Percentiles rank a stretch among this genome's conserved stretches.
phyloP scores from a whole-genome alignment of 2,329 filamentous ascomycete genomes.

The Claviceps purpurea region DNA sequence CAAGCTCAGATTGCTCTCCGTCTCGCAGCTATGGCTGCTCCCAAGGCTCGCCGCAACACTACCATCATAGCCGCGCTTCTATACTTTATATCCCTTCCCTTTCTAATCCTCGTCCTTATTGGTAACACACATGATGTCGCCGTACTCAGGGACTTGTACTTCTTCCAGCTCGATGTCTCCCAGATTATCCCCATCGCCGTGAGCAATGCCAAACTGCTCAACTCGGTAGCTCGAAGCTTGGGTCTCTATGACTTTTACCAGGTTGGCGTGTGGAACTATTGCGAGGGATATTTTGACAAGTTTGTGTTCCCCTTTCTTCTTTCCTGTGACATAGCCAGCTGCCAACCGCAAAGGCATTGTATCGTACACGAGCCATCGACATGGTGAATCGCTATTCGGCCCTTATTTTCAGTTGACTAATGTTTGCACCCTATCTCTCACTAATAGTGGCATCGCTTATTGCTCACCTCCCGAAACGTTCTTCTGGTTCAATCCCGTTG shows the following conservation, averaged over 20 bases:
- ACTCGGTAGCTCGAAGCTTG: conserved; percentile 73
- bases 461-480: conserved; percentile 59
- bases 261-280: conserved; percentile 84
- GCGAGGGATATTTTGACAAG: conserved; percentile 66
- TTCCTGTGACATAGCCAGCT: not conserved
- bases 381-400: not conserved
- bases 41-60: conserved; percentile 37
- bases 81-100: conserved; percentile 63
- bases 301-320: conserved; percentile 19
- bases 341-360: not conserved
- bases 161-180: conserved; percentile 71
- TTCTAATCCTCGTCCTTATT: conserved; percentile 66
- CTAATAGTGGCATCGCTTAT: conserved; percentile 50
- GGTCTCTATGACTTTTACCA: conserved; percentile 92
- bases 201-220: conserved; percentile 63
- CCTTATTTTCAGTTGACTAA: not conserved
- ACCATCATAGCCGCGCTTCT: conserved; percentile 52
- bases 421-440: not conserved
- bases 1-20: too few relatives aligned
- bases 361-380: not conserved
- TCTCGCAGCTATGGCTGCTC: conserved; percentile 11
- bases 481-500: conserved; percentile 87
- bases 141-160: conserved; percentile 60
- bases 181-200: conserved; percentile 65
- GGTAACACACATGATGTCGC: conserved; percentile 54